A percentile compares a stretch with the other conserved stretches of the same genome.
These are phyloP conservation scores for Onygenales sp. DNA, from an alignment of 2,329 filamentous ascomycete species.

Conservation along the genomic window DNA sequence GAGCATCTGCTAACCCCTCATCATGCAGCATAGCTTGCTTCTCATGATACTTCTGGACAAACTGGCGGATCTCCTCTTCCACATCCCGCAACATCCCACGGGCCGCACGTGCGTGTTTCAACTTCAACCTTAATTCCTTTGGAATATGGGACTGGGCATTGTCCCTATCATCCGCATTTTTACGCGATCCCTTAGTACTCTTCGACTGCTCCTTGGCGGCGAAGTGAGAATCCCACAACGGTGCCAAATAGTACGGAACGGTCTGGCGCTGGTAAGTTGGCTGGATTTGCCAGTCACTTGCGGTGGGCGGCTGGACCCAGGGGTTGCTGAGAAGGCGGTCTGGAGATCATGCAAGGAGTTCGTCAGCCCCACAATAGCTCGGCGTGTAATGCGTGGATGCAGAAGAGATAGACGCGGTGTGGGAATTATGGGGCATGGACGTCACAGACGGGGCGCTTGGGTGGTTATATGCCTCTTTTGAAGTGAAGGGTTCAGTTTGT, in stretches of 20 bases:
- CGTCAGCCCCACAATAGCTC: slow-evolving; percentile 1
- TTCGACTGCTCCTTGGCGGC: slow-evolving; percentile 32
- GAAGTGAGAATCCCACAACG: slow-evolving; percentile 64
- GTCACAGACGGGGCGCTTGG: not conserved
- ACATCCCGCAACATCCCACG: slow-evolving; percentile 72
- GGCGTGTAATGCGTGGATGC: not conserved
- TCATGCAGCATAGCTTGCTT: slow-evolving; percentile 40
- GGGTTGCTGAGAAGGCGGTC: slow-evolving; percentile 82
- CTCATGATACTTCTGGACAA: slow-evolving; percentile 54
- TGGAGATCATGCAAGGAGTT: slow-evolving; percentile 27
- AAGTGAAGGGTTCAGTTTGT: not conserved
- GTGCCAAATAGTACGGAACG: slow-evolving; percentile 82
- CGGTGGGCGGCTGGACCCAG: slow-evolving; percentile 70
- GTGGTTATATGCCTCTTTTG: not conserved
- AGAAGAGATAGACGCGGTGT: not conserved
- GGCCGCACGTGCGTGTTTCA: slow-evolving; percentile 72
- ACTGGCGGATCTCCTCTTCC: slow-evolving; percentile 73
- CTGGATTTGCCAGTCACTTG: slow-evolving; percentile 71
- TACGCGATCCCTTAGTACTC: slow-evolving; percentile 18
- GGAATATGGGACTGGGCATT: slow-evolving; percentile 48
- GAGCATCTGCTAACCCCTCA: slow-evolving; percentile 37
- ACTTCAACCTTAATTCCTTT: slow-evolving; percentile 66
- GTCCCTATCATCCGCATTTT: slow-evolving; percentile 30
- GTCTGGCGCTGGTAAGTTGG: slow-evolving; percentile 69
- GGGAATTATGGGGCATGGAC: not conserved